Conservation (phyloP, 345 rosid genomes). For the Syzygium grande region DNA sequence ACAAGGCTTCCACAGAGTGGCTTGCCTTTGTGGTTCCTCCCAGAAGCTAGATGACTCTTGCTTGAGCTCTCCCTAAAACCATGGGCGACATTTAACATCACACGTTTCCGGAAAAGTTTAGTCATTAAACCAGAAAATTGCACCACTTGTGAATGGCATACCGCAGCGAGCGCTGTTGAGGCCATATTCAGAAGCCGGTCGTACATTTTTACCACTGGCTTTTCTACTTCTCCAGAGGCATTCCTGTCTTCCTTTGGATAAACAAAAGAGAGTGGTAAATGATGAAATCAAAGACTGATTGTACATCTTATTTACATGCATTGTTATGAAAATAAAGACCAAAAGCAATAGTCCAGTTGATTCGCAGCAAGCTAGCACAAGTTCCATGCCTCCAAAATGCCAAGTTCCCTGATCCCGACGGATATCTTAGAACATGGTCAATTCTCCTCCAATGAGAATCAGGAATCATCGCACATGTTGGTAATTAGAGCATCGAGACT, state of each 20-base stretch:
- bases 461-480: background rate
- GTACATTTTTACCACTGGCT: constrained; percentile 56
- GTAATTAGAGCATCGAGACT: background rate
- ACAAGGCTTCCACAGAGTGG: constrained; percentile 77
- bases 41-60: constrained; percentile 34
- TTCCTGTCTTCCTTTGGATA: constrained; percentile 16
- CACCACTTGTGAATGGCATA: constrained; percentile 3
- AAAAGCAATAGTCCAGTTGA: background rate
- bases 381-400: background rate
- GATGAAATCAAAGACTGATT: background rate
- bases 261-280: background rate
- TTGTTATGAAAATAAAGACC: background rate
- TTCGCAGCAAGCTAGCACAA: background rate
- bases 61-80: constrained; percentile 43
- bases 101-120: background rate
- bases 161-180: constrained; percentile 63
- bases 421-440: background rate
- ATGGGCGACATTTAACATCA: background rate
- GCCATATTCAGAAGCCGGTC: constrained; percentile 61
- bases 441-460: background rate
- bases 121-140: background rate
- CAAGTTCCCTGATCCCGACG: background rate
- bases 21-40: constrained; percentile 45
- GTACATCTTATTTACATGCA: background rate
- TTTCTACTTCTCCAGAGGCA: constrained; percentile 13